Evolutionary conservation across 495 filamentous ascomycete species (phyloP).

Genomic region (Cryomyces antarcticus): DNA sequence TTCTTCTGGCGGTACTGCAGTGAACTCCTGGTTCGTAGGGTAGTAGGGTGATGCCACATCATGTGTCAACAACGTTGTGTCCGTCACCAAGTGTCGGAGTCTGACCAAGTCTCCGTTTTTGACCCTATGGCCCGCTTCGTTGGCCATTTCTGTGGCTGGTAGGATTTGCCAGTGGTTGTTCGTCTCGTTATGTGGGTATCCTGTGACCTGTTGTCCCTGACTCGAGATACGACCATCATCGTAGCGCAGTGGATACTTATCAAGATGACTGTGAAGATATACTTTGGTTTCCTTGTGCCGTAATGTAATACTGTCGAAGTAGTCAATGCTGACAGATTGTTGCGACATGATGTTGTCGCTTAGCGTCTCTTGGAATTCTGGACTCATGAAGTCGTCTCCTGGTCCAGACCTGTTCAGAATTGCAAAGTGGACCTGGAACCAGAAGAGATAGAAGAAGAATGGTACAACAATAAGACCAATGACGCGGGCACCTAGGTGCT

Average conservation of each 20-base stretch:
- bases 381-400: constrained; percentile 97
- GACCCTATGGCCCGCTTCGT: constrained; percentile 39
- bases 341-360: constrained; percentile 82
- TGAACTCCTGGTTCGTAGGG: constrained; percentile 97
- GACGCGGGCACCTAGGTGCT: constrained; percentile 74
- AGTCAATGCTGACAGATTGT: constrained; percentile 69
- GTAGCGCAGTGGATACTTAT: constrained; percentile 80
- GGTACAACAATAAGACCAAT: constrained; percentile 73
- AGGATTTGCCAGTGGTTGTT: constrained; percentile 98
- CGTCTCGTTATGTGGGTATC: constrained; percentile 93
- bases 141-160: constrained; percentile 33
- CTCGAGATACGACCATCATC: constrained; percentile 95
- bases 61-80: constrained; percentile 79
- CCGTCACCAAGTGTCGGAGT: constrained; percentile 70
- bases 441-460: constrained; percentile 96
- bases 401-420: constrained; percentile 77
- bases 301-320: constrained; percentile 73
- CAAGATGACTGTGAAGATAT: constrained; percentile 82
- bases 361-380: constrained; percentile 91
- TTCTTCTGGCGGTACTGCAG: constrained; percentile 51
- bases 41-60: constrained; percentile 96
- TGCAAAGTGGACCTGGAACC: constrained; percentile 98
- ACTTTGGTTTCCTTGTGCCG: constrained; percentile 94
- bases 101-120: constrained; percentile 74
- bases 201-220: constrained; percentile 87